Evolutionary conservation across 306 rosid species (phyloP), one percentile per base, ranked within the genome.

Genomic region (Lathyrus tuberosus): DNA sequence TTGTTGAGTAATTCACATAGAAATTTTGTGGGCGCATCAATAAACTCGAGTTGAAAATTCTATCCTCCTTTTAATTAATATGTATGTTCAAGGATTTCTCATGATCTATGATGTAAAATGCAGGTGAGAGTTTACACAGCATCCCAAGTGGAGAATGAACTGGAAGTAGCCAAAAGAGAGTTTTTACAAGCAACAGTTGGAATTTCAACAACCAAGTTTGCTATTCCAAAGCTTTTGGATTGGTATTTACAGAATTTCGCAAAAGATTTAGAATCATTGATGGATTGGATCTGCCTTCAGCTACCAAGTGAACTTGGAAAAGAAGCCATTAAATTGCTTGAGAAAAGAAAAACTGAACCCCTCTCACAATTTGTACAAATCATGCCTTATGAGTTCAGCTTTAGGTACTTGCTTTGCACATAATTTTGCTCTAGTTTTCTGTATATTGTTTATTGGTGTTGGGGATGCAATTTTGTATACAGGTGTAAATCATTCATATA

Each of bases 51-150:
- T 24, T 71, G 62, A 44, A 57, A 71, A 33, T 35, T 63, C 17
- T 11, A 44, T 30, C 49, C 6, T 31, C 28, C 14, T 41, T 7
- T n/a, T 69, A 6, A 42, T 6, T 30, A 51, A 9, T 18, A 51
- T 3, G 58, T 51, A 28, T 72, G 7, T 57, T 60, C 26, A 9
- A 70, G 65, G 41, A 33, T 26, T 58, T 53, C 11, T 53, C 37
- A 43, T 70, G 42, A 42, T 42, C 42, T 44, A 22, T 78, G 56
- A 24, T 3, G 0, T n/a, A n/a, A 62, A 80, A 77, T 88, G 81
- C 69, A 93, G 98, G 98, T 93, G 83, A 86, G 88, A 86, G 85
- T 93, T 26, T 93, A 90, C 79, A 93, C 96, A 5, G 96, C 98
- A 69, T 73, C 89, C 24, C 84, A 85, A 33, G 98, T 93, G 65